Conservation (phyloP, 179 eudicot genomes). For the Silene noctiflora region DNA sequence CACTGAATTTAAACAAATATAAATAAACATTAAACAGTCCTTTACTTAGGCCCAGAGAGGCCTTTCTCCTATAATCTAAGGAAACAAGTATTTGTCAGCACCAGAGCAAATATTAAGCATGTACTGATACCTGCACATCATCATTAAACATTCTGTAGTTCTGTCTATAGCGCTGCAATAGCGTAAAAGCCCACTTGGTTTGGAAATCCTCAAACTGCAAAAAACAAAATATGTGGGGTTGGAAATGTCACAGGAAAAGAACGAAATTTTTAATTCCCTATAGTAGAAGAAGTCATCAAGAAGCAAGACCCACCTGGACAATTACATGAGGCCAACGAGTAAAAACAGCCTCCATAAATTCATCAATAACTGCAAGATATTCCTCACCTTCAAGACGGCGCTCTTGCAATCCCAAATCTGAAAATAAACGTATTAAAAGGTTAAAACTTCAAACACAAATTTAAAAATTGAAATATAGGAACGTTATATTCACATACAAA, state of each 20-base stretch:
- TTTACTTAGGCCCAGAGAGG: not conserved
- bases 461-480: too few species aligned
- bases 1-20: not conserved
- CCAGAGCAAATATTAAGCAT: not conserved
- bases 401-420: constrained; percentile 19
- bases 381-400: constrained; percentile 95
- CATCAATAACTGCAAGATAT: constrained; percentile 83
- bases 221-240: not conserved
- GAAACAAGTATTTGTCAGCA: not conserved
- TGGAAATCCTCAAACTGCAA: constrained; percentile 96
- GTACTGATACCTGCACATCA: constrained; percentile 77
- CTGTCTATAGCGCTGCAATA: constrained; percentile 85
- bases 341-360: constrained; percentile 94
- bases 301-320: constrained; percentile 65
- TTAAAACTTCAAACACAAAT: not conserved
- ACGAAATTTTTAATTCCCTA: not conserved
- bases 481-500: too few species aligned
- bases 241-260: not conserved
- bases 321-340: constrained; percentile 97
- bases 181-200: constrained; percentile 95
- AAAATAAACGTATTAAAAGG: not conserved
- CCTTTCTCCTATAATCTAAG: constrained; percentile 2
- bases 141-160: constrained; percentile 96
- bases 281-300: constrained; percentile 2
- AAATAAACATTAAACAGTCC: not conserved